These are phyloP conservation scores for Eucalyptus curtisii DNA, from an alignment of 345 rosid species.

Conservation along the genomic window DNA sequence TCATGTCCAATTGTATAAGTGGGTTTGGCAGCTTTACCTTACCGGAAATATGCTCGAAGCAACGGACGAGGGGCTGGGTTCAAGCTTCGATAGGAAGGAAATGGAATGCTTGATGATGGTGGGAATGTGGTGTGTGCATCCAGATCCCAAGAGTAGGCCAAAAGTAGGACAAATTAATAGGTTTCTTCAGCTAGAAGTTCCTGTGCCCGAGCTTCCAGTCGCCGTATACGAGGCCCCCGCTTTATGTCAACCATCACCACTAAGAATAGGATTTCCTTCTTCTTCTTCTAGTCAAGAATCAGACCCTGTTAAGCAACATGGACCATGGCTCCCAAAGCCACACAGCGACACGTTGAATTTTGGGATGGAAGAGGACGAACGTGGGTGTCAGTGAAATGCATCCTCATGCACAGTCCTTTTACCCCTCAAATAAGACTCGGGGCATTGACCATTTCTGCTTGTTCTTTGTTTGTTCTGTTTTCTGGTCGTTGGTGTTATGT, in stretches of 20 bases:
- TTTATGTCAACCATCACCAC: neutral
- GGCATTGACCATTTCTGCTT: neutral
- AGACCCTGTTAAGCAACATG: neutral
- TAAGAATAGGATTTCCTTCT: neutral
- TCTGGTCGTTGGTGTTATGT: neutral
- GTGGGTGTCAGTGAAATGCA: neutral
- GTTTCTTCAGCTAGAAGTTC: neutral
- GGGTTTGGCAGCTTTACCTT: neutral
- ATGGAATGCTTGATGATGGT: neutral
- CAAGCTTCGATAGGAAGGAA: neutral
- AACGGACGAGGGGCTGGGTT: neutral
- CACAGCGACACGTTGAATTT: neutral
- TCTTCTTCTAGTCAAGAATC: neutral
- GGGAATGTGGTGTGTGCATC: neutral
- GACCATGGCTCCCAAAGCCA: neutral
- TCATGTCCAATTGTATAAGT: neutral
- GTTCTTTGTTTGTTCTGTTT: neutral
- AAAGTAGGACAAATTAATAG: neutral
- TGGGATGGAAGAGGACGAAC: neutral
- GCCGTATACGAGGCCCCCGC: neutral
- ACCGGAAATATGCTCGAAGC: neutral
- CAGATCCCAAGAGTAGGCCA: neutral
- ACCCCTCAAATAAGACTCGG: neutral
- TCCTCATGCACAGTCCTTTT: neutral
- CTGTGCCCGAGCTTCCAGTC: neutral